phyloP scores from a whole-genome alignment of 2,329 filamentous ascomycete species.

The Phialemoniopsis sp. region DNA sequence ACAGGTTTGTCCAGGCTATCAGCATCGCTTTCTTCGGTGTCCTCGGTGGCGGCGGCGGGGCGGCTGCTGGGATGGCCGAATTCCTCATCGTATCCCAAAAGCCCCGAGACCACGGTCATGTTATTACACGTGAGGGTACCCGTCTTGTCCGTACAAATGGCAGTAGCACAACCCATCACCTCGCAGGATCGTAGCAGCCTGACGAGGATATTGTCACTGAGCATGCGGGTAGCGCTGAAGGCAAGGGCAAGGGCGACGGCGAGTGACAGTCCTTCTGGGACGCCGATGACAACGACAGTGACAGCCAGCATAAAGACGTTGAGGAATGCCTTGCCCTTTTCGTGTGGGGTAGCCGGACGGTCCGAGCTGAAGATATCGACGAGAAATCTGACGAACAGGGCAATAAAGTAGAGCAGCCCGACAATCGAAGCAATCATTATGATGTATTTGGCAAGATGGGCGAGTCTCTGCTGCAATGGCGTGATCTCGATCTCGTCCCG shows the following conservation, averaged over 20 bases:
- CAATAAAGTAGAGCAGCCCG: conserved; percentile 69
- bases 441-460: conserved; percentile 33
- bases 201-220: conserved; percentile 67
- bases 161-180: conserved; percentile 60
- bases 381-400: conserved; percentile 75
- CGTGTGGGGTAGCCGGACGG: conserved; percentile 40
- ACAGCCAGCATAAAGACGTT: conserved; percentile 61
- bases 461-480: conserved; percentile 50
- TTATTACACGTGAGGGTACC: conserved; percentile 61
- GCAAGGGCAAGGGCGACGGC: conserved; percentile 64
- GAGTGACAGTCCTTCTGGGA: conserved; percentile 61
- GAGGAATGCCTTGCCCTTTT: conserved; percentile 56
- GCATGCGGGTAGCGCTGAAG: conserved; percentile 63
- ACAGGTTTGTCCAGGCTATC: too few species aligned
- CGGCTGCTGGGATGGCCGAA: conserved; percentile 1
- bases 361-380: too few species aligned
- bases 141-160: conserved; percentile 61
- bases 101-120: conserved; percentile 58
- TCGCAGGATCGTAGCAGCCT: conserved; percentile 64
- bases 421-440: conserved; percentile 55
- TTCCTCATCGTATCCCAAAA: conserved; percentile 31
- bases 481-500: conserved; percentile 47
- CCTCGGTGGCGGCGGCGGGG: too few species aligned
- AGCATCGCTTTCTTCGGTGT: too few species aligned
- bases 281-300: conserved; percentile 62